Conservation (phyloP, 768 basidiomycete genomes). For the Vararia minispora region DNA sequence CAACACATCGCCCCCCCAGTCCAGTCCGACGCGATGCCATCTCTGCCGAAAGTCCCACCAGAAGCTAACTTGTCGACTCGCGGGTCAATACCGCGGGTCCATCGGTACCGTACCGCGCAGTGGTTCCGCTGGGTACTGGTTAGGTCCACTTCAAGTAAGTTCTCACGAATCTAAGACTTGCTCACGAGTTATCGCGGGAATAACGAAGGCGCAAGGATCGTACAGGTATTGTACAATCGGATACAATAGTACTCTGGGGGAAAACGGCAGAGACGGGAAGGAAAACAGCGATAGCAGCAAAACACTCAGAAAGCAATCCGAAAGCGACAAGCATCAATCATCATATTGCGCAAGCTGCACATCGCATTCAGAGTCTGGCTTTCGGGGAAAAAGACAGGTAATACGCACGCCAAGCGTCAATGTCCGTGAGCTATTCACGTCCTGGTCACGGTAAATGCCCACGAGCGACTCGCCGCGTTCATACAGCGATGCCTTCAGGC, state of each 20-base stretch:
- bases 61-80: no score
- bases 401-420: constrained; percentile 77
- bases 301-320: background rate
- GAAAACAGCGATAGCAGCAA: background rate
- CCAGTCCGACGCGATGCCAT: no score
- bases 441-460: constrained; percentile 91
- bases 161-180: no score
- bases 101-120: no score
- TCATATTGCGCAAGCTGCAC: constrained; percentile 51
- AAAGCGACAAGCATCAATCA: constrained; percentile 24
- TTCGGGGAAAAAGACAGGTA: background rate
- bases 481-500: constrained; percentile 87
- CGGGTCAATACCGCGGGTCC: no score
- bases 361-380: constrained; percentile 1
- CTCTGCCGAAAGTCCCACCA: no score
- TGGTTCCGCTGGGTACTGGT: no score
- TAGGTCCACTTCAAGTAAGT: no score
- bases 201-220: no score
- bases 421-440: constrained; percentile 84
- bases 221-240: no score
- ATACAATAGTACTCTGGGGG: background rate
- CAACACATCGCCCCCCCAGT: no score
- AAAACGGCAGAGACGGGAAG: background rate
- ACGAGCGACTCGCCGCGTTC: constrained; percentile 86
- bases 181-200: no score